Evolutionary conservation across 2,329 filamentous ascomycete species (phyloP).

Genomic region (Fusarium euwallaceae): DNA sequence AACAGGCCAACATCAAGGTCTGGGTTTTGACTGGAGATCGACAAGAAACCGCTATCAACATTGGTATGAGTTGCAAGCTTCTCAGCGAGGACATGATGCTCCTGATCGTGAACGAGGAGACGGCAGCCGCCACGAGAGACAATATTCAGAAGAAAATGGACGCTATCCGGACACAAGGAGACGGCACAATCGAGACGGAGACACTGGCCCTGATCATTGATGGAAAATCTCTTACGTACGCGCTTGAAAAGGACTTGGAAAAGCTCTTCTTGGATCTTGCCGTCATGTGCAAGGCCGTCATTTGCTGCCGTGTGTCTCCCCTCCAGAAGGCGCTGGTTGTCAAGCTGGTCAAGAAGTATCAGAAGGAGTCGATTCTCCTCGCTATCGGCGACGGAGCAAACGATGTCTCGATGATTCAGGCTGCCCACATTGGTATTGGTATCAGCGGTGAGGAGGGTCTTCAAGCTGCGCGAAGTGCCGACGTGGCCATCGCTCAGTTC

Average conservation of each 20-base stretch:
- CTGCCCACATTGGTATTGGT: conserved; percentile 96
- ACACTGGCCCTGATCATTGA: conserved; percentile 94
- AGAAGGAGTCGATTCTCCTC: conserved; percentile 90
- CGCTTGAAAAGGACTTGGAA: conserved; percentile 93
- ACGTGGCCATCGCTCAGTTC: conserved; percentile 97
- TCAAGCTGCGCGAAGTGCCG: conserved; percentile 93
- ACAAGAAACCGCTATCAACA: conserved; percentile 99
- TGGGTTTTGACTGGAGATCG: conserved; percentile 98
- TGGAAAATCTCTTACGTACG: conserved; percentile 93
- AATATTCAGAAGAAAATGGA: conserved; percentile 95
- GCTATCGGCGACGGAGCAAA: conserved; percentile 98
- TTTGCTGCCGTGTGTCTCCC: conserved; percentile 96
- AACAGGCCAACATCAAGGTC: conserved; percentile 97
- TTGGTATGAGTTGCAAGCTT: conserved; percentile 99
- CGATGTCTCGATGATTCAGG: conserved; percentile 99
- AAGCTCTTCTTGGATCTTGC: conserved; percentile 94
- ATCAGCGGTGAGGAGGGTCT: conserved; percentile 98
- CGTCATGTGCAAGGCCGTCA: conserved; percentile 97
- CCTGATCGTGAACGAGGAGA: conserved; percentile 94
- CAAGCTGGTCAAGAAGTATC: conserved; percentile 94
- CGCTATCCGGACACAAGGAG: conserved; percentile 86
- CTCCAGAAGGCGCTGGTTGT: conserved; percentile 97
- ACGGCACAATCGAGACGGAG: conserved; percentile 82
- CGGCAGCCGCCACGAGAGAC: conserved; percentile 80
- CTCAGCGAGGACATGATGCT: conserved; percentile 99